Evolutionary conservation across 2,329 filamentous ascomycete species (phyloP).

Genomic region (Fusarium stilboides): DNA sequence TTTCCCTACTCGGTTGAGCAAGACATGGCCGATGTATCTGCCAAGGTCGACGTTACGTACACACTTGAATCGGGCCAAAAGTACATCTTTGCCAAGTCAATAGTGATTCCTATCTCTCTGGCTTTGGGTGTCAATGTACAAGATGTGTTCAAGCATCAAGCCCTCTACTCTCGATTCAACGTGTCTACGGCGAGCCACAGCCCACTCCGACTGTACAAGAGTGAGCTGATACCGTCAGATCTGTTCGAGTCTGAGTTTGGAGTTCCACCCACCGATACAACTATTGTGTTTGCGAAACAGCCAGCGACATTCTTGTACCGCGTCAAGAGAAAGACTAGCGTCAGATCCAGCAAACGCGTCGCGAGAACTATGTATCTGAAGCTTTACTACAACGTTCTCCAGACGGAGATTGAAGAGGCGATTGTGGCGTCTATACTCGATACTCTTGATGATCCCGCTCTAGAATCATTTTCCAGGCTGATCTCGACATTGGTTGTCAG

Average conservation of each 20-base stretch:
- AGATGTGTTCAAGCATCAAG: constrained; percentile 89
- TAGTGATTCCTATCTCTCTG: constrained; percentile 80
- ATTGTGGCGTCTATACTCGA: constrained; percentile 61
- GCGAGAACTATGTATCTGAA: constrained; percentile 74
- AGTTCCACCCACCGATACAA: constrained; percentile 63
- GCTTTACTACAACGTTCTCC: constrained; percentile 82
- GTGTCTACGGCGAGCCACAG: constrained; percentile 84
- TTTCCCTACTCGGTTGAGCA: constrained; percentile 90
- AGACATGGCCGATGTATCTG: constrained; percentile 77
- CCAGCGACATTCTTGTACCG: constrained; percentile 87
- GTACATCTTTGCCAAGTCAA: constrained; percentile 59
- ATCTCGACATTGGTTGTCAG: constrained; percentile 61
- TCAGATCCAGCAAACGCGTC: constrained; percentile 52
- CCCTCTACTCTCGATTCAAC: constrained; percentile 90
- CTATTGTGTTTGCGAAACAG: constrained; percentile 84
- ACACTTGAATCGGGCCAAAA: constrained; percentile 73
- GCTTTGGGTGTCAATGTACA: constrained; percentile 96
- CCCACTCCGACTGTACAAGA: constrained; percentile 81
- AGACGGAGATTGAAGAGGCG: constrained; percentile 76
- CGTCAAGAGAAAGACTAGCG: constrained; percentile 71
- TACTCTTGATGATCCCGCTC: constrained; percentile 57
- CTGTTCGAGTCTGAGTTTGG: constrained; percentile 77
- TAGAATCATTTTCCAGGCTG: constrained; percentile 64
- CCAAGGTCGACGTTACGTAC: constrained; percentile 84
- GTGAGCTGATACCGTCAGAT: constrained; percentile 78